Conservation (phyloP, 176 grass and related monocot genomes). For the Chloris gayana region DNA sequence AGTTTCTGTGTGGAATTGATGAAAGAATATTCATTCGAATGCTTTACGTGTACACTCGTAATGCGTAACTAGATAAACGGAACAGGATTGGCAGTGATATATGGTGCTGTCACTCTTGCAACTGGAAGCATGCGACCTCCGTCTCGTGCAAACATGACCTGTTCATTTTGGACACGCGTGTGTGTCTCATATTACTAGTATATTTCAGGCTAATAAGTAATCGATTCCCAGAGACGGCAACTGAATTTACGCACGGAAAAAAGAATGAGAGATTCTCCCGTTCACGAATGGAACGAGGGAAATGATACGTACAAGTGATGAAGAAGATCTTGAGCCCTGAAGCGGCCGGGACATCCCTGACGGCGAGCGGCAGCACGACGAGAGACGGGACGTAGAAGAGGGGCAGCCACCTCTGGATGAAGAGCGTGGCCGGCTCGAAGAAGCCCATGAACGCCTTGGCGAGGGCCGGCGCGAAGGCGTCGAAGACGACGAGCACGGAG, state of each 20-base stretch:
- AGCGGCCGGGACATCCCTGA: slow-evolving; percentile 69
- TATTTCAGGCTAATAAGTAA: too few relatives aligned
- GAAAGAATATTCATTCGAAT: too few relatives aligned
- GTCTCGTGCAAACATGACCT: too few relatives aligned
- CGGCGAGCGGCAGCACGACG: slow-evolving; percentile 78
- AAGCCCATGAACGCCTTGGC: slow-evolving; percentile 65
- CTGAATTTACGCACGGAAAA: too few relatives aligned
- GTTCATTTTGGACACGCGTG: too few relatives aligned
- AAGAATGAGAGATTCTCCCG: not conserved
- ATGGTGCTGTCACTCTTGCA: not conserved
- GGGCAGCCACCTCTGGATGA: slow-evolving; percentile 93
- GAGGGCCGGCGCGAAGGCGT: slow-evolving; percentile 54
- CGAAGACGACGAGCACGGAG: slow-evolving; percentile 64
- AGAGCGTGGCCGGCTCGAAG: slow-evolving; percentile 79
- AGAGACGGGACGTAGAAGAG: slow-evolving; percentile 90
- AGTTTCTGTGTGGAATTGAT: too few relatives aligned
- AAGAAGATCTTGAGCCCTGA: slow-evolving; percentile 81
- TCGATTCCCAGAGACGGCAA: too few relatives aligned
- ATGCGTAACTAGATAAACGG: too few relatives aligned
- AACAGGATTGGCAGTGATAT: too few relatives aligned
- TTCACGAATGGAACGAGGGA: not conserved
- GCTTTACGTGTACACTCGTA: too few relatives aligned
- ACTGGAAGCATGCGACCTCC: too few relatives aligned
- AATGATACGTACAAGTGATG: slow-evolving; percentile 55
- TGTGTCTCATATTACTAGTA: too few relatives aligned